Conservation (phyloP, 2,329 filamentous ascomycete genomes). For the Coleophoma cylindrospora region DNA sequence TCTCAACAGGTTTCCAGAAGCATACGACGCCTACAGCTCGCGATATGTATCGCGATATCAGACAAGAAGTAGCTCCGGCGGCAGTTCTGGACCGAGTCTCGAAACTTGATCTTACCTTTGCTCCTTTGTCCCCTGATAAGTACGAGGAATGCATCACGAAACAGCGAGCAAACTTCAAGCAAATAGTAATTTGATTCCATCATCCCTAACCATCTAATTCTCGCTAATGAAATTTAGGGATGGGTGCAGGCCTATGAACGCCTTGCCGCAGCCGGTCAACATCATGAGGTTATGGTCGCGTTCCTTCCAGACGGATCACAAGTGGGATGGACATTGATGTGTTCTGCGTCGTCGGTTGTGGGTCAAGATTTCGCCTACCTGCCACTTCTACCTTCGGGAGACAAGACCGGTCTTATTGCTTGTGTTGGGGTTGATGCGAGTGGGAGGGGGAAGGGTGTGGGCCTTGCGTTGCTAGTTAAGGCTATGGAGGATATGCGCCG, state of each 20-base stretch:
- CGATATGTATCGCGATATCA: slow-evolving; percentile 35
- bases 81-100: slow-evolving; percentile 29
- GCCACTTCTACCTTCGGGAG: slow-evolving; percentile 26
- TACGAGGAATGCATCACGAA: slow-evolving; percentile 33
- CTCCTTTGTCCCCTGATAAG: slow-evolving; percentile 27
- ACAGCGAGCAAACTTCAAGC: slow-evolving; percentile 31
- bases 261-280: slow-evolving; percentile 28
- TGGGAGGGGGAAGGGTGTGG: slow-evolving; percentile 32
- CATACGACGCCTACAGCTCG: slow-evolving; percentile 19
- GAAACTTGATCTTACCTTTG: slow-evolving; percentile 30
- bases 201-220: background rate
- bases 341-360: slow-evolving; percentile 25
- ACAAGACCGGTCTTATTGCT: slow-evolving; percentile 37
- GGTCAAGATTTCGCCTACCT: slow-evolving; percentile 34
- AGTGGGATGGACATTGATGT: slow-evolving; percentile 40
- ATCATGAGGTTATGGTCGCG: slow-evolving; percentile 35
- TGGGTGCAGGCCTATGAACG: slow-evolving; percentile 35
- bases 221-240: slow-evolving; percentile 19
- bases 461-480: slow-evolving; percentile 35
- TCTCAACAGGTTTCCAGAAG: slow-evolving; percentile 15
- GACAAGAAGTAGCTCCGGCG: slow-evolving; percentile 26
- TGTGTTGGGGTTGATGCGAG: slow-evolving; percentile 36
- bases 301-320: slow-evolving; percentile 31
- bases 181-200: slow-evolving; percentile 24
- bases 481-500: slow-evolving; percentile 37